Base-by-base conservation (phyloP, 306 rosid genomes). In the Phaseolus lunatus region DNA sequence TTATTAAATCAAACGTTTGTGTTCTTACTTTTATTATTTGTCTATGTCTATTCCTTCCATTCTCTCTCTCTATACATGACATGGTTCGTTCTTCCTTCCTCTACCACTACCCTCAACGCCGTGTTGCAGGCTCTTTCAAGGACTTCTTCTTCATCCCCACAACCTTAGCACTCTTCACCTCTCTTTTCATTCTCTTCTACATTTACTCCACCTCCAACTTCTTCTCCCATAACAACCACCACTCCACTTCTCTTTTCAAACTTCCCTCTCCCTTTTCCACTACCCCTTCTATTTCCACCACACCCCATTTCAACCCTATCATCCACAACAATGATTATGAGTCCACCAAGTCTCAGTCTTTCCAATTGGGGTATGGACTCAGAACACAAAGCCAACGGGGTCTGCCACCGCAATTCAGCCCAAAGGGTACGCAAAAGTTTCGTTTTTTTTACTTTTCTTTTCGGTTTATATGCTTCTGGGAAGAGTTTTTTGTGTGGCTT, bases 141-240 rank as follows among this genome's bases (percentile, higher is more conserved):
- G 50, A 48, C 64, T 79, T 75, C 58, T 78, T 84, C 82, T 82
- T 91, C 86, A 63, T 85, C 70, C 94, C 91, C 72, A 81, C 88
- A 68, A 81, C 68, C 65, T 75, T 89, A 61, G 91, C 90, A 58
- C 88, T 91, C 27, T 61, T 78, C 45, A 84, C 88, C 12, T 78
- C 79, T 27, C 72, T 88, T 24, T 82, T 76, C 72, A 70, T 91
- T 53, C 81, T 89, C 81, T 76, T 86, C 22, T 89, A 84, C 85
- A 61, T 82, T 56, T 88, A 89, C 78, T 58, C 86, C 4, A 86
- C 89, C 45, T 86, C 94, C 39, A 79, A 77, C 47, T 79, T 88
- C 79, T 84, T 80, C 84, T 41, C 64, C 54, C 82, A 63, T 39
- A 78, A 70, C 26, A 77, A 61, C 58, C 81, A 73, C 19, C 81